Base-by-base conservation (phyloP, 2,329 filamentous ascomycete species). In the Alternaria sp. region DNA sequence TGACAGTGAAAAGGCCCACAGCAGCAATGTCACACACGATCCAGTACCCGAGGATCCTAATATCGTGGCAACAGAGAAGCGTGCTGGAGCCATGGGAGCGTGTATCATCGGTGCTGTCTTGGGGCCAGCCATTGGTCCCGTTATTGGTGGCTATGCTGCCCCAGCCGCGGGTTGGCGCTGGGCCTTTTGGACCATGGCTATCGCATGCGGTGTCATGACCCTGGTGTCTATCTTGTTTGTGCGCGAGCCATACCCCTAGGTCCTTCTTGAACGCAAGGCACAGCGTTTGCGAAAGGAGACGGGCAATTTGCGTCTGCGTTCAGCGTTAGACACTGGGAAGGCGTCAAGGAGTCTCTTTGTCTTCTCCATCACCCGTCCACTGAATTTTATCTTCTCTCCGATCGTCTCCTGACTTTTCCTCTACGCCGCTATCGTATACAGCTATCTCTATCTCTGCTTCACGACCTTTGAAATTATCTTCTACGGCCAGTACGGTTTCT, bases 51-150 rank as follows among this genome's bases (percentile, higher is more conserved):
- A 57, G 13, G 81, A 85, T 65, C 80, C 81, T 5, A 83, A 85
- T 61, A 75, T 86, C 17, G 84, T 89, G 17, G 49, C 62, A 3
- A 30, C 46, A 6, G 66, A 70, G 46, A 53, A 70, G 28, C 52
- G 73, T 25, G 72, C 62, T 17, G 61, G 51, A 5, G 68, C 67
- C 9, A 73, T 74, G 67, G 63, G 63, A 9, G 53, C 66, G 6
- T 73, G 57, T 12, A 45, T 52, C n/a, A 9, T 67, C 6, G 63
- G 61, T 5, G 26, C 61, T 10, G 30, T 73, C 15, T 50, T 71
- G 11, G 73, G 71, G 4, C 66, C 68, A 28, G 58, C 17, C 4
- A 62, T 74, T 21, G 70, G 68, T 9, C 65, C 67, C 19, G 57
- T 69, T 10, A 51, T 28, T n/a, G 67, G 67, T 9, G 68, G 68